Percentiles rank a stretch among this genome's conserved stretches.
Conservation (phyloP, 208 protist species). For the Leishmania guyanensis region DNA sequence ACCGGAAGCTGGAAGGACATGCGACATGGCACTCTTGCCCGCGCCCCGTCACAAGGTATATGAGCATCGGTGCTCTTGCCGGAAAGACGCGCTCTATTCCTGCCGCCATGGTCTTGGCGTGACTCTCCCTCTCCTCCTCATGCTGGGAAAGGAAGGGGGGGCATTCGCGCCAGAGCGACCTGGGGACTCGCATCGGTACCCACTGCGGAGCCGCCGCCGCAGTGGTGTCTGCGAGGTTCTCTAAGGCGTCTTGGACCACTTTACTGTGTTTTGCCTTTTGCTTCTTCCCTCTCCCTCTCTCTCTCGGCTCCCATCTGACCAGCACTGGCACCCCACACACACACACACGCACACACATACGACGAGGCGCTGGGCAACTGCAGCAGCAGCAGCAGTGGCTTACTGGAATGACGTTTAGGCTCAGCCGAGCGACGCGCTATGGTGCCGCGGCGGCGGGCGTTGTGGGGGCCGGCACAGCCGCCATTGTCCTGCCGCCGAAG, state of each 20-base stretch:
- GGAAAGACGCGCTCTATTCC: not conserved
- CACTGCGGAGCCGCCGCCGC: not conserved
- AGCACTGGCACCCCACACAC: not conserved
- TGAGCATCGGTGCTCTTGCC: not conserved
- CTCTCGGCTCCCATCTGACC: not conserved
- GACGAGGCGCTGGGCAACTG: not conserved
- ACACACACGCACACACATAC: not conserved
- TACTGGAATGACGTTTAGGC: constrained; percentile 10
- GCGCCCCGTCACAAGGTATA: not conserved
- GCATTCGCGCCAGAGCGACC: not conserved
- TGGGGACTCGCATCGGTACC: not conserved
- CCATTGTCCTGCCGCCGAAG: constrained; percentile 65
- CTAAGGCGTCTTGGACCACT: not conserved
- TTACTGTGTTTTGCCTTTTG: not conserved
- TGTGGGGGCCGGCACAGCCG: constrained; percentile 24
- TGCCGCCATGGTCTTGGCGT: not conserved
- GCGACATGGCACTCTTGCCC: not conserved
- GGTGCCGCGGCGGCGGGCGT: constrained; percentile 28
- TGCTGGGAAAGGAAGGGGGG: not conserved
- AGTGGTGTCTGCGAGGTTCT: not conserved
- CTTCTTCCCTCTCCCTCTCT: not conserved
- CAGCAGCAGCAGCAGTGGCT: not conserved
- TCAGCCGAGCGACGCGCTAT: constrained; percentile 27
- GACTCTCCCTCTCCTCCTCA: not conserved
- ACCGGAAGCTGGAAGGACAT: not conserved